These are phyloP conservation scores for Phytophthora idaei DNA, from an alignment of 352 stramenopile genomes.

Conservation along the genomic window DNA sequence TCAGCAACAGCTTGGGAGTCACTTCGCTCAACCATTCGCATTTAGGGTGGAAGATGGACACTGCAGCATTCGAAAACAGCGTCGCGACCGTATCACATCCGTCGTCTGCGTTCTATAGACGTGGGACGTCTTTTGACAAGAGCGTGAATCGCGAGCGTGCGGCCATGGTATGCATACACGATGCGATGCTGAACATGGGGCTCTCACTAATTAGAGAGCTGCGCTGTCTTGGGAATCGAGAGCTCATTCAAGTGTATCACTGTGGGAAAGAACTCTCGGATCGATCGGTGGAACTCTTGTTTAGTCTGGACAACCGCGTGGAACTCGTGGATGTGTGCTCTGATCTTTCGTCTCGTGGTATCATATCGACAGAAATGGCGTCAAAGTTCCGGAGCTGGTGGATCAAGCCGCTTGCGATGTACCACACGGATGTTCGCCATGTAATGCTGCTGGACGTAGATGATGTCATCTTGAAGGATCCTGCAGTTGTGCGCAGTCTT, in stretches of 20 bases:
- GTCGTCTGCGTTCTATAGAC: constrained; percentile 18
- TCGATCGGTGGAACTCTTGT: constrained; percentile 28
- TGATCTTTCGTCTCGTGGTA: constrained; percentile 24
- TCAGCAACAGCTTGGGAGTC: constrained; percentile 22
- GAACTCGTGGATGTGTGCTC: constrained; percentile 49
- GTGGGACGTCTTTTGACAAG: constrained; percentile 21
- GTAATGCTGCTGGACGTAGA: constrained; percentile 57
- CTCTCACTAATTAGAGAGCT: constrained; percentile 42
- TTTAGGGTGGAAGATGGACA: constrained; percentile 27
- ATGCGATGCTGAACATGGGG: constrained; percentile 43
- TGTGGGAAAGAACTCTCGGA: constrained; percentile 50
- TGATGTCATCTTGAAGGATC: constrained; percentile 55
- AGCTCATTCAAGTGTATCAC: constrained; percentile 37
- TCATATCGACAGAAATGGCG: constrained; percentile 19
- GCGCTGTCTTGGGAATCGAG: constrained; percentile 26
- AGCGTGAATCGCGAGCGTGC: constrained; percentile 22
- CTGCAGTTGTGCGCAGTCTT: constrained; percentile 38
- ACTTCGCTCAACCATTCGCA: constrained; percentile 16
- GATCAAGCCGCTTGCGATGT: constrained; percentile 52
- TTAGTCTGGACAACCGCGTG: constrained; percentile 33
- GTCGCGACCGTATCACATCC: constrained; percentile 5
- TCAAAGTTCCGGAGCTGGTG: constrained; percentile 44
- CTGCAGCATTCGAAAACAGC: constrained; percentile 19
- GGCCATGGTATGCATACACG: constrained; percentile 36
- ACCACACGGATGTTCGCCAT: constrained; percentile 42